Base-by-base conservation (phyloP, 768 basidiomycete genomes). In the Rhizopogon rudus region DNA sequence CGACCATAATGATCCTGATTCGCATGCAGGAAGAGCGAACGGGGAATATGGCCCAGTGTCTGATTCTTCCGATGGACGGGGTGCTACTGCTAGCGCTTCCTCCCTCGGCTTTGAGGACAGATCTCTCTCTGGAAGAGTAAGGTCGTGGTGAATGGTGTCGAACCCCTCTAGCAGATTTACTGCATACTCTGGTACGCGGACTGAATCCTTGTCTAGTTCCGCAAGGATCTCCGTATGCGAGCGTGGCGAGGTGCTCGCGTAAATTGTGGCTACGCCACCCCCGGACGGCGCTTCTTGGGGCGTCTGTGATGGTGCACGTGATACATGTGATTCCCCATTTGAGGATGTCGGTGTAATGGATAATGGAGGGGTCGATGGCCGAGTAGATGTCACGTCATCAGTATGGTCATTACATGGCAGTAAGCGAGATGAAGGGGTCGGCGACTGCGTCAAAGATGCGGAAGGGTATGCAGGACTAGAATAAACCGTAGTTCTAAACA, bases 101-200 rank as follows among this genome's bases (percentile, higher is more conserved):
- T 67, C 67, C 59, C 57, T 69, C 22, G 62, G 65, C 44, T 60
- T 69, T 52, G 57, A 55, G 46, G 69, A 69, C 20, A 67, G 12
- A 48, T 67, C 63, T 61, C 67, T 65, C 55, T 68, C 56, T n/a
- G 65, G 67, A 53, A 73, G 71, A 29, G 64, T 46, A 35, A 71
- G 57, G 31, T 72, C 61, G 45, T 74, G 62, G 50, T 69, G 65
- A 49, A 71, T 68, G 55, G 69, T 61, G 53, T 77, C 77, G 20
- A 80, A 70, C 13, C 66, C 73, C 28, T 74, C 71, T 51, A 80
- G 66, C 42, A 80, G 74, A 58, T 75, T 69, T 52, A 71, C 62
- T 5, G 76, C 77, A 54, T 80, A 80, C 50, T 73, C 73, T 8
- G 79, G 78, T 49, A 79, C 68, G 50, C 68, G 57, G 40, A 74